Conservation (phyloP, 1,284 basidiomycete species). For the Golubevia pallescens region DNA sequence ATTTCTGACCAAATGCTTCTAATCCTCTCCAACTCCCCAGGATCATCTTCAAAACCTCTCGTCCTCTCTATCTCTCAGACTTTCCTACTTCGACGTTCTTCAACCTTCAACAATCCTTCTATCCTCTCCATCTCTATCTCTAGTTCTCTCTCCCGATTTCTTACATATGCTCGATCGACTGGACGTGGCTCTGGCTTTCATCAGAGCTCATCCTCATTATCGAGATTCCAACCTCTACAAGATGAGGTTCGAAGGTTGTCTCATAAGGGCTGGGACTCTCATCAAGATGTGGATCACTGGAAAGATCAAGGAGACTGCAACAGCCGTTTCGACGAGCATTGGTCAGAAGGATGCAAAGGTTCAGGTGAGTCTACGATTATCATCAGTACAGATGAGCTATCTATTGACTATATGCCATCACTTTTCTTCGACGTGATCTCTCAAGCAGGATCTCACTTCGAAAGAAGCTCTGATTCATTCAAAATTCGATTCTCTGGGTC, state of each 20-base stretch:
- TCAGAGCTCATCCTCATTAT: conserved; percentile 31
- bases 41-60: conserved; percentile 35
- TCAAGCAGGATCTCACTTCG: conserved; percentile 11
- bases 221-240: conserved; percentile 46
- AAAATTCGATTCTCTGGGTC: conserved; percentile 4
- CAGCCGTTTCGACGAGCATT: conserved; percentile 12
- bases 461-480: conserved; percentile 6
- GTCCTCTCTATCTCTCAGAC: conserved; percentile 31
- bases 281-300: conserved; percentile 25
- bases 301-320: conserved; percentile 21
- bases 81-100: conserved; percentile 51
- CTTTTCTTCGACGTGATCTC: too few species aligned
- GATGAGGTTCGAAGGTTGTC: conserved; percentile 50
- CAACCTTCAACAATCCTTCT: conserved; percentile 44
- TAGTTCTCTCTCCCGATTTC: conserved; percentile 39
- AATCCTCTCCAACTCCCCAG: conserved; percentile 17
- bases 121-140: conserved; percentile 25
- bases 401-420: too few species aligned
- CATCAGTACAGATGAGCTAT: too few species aligned
- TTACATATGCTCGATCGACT: conserved; percentile 46
- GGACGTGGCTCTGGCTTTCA: conserved; percentile 42
- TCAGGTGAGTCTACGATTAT: too few species aligned
- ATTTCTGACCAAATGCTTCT: background rate
- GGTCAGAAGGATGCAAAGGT: conserved; percentile 8
- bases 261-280: conserved; percentile 35